Conservation (phyloP, 257 asterid genomes). For the Solanum bulbocastanum region DNA sequence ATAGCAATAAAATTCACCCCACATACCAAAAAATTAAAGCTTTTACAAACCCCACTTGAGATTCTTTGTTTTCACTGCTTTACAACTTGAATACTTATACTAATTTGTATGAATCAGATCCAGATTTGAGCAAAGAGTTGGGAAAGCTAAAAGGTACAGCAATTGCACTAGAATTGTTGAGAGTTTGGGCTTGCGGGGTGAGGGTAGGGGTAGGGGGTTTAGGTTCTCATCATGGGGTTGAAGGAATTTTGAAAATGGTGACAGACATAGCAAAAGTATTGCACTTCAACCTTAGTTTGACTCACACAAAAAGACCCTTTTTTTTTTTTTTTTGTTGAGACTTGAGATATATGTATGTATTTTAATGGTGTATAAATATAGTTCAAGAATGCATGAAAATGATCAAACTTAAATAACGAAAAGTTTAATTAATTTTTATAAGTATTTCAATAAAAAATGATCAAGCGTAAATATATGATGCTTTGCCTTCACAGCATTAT, state of each 20-base stretch:
- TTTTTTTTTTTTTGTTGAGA: too few species aligned
- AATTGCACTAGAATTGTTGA: neutral
- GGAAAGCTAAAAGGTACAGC: neutral
- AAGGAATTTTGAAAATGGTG: neutral
- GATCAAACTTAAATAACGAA: neutral
- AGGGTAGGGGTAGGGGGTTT: neutral
- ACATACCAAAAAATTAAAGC: neutral
- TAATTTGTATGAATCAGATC: neutral
- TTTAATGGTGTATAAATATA: neutral
- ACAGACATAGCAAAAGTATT: neutral
- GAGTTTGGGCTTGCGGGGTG: neutral
- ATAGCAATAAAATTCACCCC: neutral
- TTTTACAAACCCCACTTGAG: neutral
- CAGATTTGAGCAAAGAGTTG: neutral
- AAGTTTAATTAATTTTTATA: neutral
- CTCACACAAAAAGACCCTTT: too few species aligned
- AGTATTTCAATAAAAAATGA: neutral
- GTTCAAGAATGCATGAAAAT: neutral
- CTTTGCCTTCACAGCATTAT: neutral
- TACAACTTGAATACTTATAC: neutral
- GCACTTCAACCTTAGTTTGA: accelerated
- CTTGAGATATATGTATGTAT: too few species aligned
- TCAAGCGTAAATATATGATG: accelerated
- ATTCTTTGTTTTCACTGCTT: neutral
- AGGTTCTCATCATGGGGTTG: neutral